Evolutionary conservation across 352 stramenopile species (phyloP).

Genomic region (Blastocystis hominis): DNA sequence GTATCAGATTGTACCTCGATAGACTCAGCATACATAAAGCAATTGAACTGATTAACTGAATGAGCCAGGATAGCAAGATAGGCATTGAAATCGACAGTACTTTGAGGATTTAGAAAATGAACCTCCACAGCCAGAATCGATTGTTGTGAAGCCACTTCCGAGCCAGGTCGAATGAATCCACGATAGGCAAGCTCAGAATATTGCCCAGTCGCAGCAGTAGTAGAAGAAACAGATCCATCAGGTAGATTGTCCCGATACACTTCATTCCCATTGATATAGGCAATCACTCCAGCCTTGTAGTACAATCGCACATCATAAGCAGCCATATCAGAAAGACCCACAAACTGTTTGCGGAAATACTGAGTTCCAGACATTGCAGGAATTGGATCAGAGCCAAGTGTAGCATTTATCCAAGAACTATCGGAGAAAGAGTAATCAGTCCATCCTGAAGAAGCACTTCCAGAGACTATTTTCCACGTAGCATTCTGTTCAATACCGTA

Average conservation of each 20-base stretch:
- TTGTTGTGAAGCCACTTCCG: too few species aligned
- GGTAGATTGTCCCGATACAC: slow-evolving; percentile 23
- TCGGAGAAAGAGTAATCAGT: background rate
- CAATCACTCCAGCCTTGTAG: background rate
- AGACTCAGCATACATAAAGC: background rate
- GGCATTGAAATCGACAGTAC: background rate
- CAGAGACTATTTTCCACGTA: background rate
- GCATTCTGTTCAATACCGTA: background rate
- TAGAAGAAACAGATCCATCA: background rate
- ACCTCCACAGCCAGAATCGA: background rate
- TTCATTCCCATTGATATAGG: slow-evolving; percentile 31
- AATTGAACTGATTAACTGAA: background rate
- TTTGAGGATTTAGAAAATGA: background rate
- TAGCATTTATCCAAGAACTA: background rate
- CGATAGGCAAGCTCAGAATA: background rate
- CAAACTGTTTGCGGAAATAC: slow-evolving; percentile 6
- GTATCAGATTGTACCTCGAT: background rate
- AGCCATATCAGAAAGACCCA: background rate
- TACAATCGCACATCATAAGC: background rate
- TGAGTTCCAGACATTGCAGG: background rate
- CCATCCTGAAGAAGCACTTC: background rate
- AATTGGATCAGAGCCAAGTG: background rate
- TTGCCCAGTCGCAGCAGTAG: background rate
- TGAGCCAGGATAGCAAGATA: background rate
- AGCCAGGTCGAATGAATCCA: background rate